Evolutionary conservation across 169 alveolate genomes (phyloP).

Genomic region (Perkinsus olseni): DNA sequence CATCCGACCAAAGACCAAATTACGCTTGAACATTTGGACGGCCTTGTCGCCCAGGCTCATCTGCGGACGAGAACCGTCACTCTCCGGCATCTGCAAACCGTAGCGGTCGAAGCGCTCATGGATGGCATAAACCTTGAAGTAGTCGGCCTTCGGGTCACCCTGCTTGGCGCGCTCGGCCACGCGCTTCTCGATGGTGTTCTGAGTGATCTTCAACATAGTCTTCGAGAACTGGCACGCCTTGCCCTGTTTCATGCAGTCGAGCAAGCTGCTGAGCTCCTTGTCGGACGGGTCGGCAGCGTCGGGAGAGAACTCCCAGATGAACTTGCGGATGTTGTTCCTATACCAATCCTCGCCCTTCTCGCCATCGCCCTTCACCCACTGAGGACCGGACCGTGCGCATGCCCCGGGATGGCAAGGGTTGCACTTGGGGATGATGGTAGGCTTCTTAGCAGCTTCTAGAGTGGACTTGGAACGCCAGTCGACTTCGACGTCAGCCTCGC

Average conservation of each 20-base stretch:
- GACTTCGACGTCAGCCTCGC: background rate
- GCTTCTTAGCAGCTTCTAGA: background rate
- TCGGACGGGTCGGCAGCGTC: background rate
- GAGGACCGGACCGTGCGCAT: background rate
- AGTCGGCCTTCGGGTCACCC: background rate
- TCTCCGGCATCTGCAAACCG: background rate
- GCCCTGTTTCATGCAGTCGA: background rate
- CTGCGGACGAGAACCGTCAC: background rate
- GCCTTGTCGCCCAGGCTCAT: background rate
- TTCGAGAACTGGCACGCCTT: background rate
- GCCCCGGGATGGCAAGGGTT: background rate
- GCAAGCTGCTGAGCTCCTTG: background rate
- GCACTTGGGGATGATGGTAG: background rate
- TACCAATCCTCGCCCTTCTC: background rate
- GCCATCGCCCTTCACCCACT: background rate
- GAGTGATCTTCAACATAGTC: background rate
- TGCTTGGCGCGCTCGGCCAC: background rate
- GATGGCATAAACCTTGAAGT: background rate
- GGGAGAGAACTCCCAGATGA: background rate
- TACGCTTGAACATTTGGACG: background rate
- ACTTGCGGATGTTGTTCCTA: background rate
- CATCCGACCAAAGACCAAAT: background rate
- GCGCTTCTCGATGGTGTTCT: background rate
- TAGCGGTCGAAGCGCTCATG: background rate
- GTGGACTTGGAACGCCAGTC: background rate